A percentile compares a stretch with the other conserved stretches of the same genome.
These are phyloP conservation scores for Dryadomyces sulphureus DNA, from an alignment of 2,329 filamentous ascomycete species.

Conservation along the genomic window DNA sequence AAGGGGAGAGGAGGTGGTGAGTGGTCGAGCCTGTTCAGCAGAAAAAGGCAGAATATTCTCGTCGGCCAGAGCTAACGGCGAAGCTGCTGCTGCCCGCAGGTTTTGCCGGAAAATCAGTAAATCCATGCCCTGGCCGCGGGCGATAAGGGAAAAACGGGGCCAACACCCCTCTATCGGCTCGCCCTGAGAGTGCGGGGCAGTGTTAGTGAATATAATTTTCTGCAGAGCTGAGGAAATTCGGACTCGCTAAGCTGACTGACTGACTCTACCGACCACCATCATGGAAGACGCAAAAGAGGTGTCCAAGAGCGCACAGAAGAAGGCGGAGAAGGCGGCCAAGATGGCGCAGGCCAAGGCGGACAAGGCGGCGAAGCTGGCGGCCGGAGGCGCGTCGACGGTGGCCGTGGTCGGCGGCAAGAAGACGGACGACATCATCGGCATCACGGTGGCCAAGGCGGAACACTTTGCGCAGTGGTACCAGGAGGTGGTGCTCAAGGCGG, in stretches of 20 bases:
- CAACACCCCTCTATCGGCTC: conserved; percentile 1
- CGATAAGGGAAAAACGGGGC: background rate
- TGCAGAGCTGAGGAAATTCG: too few relatives aligned
- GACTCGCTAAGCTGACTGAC: too few relatives aligned
- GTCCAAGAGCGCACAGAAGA: conserved; percentile 51
- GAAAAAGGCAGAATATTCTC: conserved; percentile 4
- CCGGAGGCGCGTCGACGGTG: conserved; percentile 26
- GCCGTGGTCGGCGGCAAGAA: conserved; percentile 44
- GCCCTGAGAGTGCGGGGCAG: conserved; percentile 8
- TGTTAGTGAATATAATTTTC: too few relatives aligned
- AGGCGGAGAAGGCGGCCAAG: conserved; percentile 46
- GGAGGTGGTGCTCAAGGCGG: conserved; percentile 90
- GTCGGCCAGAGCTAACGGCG: background rate
- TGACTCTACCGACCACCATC: too few relatives aligned
- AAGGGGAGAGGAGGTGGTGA: background rate
- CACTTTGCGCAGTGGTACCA: conserved; percentile 96
- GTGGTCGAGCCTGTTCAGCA: background rate
- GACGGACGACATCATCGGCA: conserved; percentile 62
- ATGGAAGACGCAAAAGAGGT: conserved; percentile 20
- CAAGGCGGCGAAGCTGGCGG: conserved; percentile 43
- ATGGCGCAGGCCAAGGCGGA: conserved; percentile 46
- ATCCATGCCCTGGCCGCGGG: conserved; percentile 7
- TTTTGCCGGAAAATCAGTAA: conserved; percentile 10
- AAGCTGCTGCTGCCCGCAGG: background rate
- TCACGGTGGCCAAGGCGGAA: conserved; percentile 69